A percentile compares a stretch with the other conserved stretches of the same genome.
phyloP scores from a whole-genome alignment of 1,284 basidiomycete species.

The Irpex lacteus region DNA sequence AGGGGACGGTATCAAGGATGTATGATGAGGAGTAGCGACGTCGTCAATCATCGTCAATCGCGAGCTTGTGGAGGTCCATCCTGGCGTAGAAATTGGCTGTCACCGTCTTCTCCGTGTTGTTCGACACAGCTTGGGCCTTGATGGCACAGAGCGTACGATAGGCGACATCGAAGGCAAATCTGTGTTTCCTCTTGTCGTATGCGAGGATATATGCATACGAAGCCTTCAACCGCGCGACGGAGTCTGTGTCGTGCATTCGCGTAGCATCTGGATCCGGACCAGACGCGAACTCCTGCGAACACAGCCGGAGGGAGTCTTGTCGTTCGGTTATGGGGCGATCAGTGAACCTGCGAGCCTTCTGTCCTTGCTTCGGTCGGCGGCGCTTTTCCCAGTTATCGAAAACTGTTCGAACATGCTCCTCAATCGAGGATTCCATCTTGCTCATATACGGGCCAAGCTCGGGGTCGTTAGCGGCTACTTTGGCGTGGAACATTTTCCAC shows the following conservation, averaged over 20 bases:
- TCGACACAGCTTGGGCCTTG: constrained; percentile 34
- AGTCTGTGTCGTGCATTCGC: constrained; percentile 22
- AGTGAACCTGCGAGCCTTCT: constrained; percentile 31
- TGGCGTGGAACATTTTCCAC: constrained; percentile 23
- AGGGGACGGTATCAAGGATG: background rate
- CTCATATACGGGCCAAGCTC: background rate
- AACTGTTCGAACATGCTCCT: background rate
- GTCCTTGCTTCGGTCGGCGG: background rate
- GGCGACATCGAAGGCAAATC: constrained; percentile 54
- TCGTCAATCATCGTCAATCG: background rate
- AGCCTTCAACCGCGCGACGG: constrained; percentile 39
- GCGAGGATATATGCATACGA: constrained; percentile 53
- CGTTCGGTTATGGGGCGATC: constrained; percentile 40
- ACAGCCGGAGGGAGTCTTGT: constrained; percentile 42
- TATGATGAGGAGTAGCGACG: background rate
- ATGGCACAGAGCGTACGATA: constrained; percentile 48
- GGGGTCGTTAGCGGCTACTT: background rate
- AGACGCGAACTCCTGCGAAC: constrained; percentile 39
- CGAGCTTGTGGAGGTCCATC: background rate
- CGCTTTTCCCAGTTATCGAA: constrained; percentile 10
- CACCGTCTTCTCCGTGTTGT: constrained; percentile 14
- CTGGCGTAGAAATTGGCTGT: constrained; percentile 13
- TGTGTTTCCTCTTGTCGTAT: constrained; percentile 18
- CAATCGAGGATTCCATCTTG: constrained; percentile 4
- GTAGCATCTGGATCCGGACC: constrained; percentile 15